Evolutionary conservation across 345 rosid species (phyloP).

Genomic region (Eucalyptus pumila): DNA sequence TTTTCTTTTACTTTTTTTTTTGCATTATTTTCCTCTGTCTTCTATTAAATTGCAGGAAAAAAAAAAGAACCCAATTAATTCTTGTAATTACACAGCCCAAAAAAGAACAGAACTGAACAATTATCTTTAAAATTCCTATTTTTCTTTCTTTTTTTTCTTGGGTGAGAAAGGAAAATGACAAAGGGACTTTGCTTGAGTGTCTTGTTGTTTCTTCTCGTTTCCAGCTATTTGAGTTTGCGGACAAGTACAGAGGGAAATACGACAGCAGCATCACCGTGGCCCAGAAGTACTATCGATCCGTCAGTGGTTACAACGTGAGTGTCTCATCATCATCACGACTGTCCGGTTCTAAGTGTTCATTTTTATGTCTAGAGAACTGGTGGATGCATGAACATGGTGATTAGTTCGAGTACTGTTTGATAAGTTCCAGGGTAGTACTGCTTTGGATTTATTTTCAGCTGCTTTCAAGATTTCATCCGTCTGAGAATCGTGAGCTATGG

Average conservation of each 20-base stretch:
- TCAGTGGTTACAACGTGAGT: conserved; percentile 11
- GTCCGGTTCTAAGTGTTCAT: background rate
- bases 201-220: background rate
- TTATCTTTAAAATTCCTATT: background rate
- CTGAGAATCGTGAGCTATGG: background rate
- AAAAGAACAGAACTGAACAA: background rate
- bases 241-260: conserved; percentile 11
- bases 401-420: background rate
- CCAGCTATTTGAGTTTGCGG: conserved; percentile 14
- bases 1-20: background rate
- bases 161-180: background rate
- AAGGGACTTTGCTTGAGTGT: background rate
- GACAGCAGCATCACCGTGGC: conserved; percentile 10
- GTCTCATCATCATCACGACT: too few relatives aligned
- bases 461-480: background rate
- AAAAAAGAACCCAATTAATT: background rate
- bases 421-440: background rate
- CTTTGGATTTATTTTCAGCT: too few relatives aligned
- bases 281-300: conserved; percentile 5
- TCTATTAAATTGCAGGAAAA: background rate
- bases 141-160: background rate
- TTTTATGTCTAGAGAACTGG: background rate
- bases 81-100: background rate
- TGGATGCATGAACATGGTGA: background rate
- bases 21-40: background rate